Base-by-base conservation (phyloP, 192 early-diverging fungal species). In the Tieghemiomyces parasiticus region DNA sequence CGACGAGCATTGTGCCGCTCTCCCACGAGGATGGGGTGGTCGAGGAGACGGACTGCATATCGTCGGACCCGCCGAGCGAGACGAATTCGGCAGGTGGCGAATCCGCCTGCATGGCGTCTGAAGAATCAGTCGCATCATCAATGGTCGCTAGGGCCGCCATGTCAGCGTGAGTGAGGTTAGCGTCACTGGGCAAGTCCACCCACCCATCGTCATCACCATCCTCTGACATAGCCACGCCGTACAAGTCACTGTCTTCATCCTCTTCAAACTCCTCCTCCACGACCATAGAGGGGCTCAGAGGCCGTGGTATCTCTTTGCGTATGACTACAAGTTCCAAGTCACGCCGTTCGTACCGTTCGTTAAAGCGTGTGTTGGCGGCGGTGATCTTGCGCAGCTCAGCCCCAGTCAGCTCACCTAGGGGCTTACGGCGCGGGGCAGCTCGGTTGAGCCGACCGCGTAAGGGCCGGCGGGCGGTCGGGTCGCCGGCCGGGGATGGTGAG, bases 301-400 rank as follows among this genome's bases (percentile, higher is more conserved):
- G 54, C 13, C 54, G 54, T 20, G 54, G 54, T 3, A 29, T 33
- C 19, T 56, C 54, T 29, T 35, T 31, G 31, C 29, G 32, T 4
- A 56, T 24, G 16, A 56, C 19, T 31, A 56, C 54, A 3, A 56
- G 14, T 20, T 56, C 54, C 54, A 56, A 34, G 9, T 26, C 13
- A 29, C 54, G 34, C 14, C 33, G 54, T 8, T 34, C 13, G 31
- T 30, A 56, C 33, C 24, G 12, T 20, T 56, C 32, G 16, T 56
- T 56, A 24, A 29, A 34, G 29, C 20, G 54, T 1, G 54, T 56
- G 31, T 56, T 56, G 3, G 16, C 19, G 32, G 54, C 34, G 34
- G 54, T 56, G 28, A 56, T 9, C 54, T 35, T 20, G 19, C 34
- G 54, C 19, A 56, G 1, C 24, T 56, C 54, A 4, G 47, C 47